These are phyloP conservation scores for Cinchona pubescens DNA, from an alignment of 257 asterid species.

Conservation along the genomic window DNA sequence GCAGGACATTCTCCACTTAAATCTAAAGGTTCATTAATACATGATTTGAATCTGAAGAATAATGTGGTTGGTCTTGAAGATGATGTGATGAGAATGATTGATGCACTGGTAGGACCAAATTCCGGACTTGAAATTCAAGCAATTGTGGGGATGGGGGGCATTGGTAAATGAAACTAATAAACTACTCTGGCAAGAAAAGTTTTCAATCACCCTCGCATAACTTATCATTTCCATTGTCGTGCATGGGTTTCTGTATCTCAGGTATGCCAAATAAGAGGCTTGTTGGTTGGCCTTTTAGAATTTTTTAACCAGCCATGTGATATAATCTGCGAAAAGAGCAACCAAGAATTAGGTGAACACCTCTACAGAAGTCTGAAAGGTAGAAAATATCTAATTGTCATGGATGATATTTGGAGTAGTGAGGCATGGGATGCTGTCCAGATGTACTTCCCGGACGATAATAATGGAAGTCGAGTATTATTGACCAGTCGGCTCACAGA, in stretches of 20 bases:
- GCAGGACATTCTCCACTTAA: background rate
- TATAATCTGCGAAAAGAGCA: background rate
- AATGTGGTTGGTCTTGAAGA: background rate
- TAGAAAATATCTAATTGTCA: background rate
- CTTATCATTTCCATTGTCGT: background rate
- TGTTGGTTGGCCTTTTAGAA: background rate
- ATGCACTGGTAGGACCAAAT: background rate
- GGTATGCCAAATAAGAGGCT: background rate
- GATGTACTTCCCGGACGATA: background rate
- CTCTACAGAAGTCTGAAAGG: constrained; percentile 1
- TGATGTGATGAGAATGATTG: background rate
- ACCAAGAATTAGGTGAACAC: background rate
- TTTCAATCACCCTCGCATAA: background rate
- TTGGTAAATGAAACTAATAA: too few species aligned
- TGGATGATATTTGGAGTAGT: constrained; percentile 2
- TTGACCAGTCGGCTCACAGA: background rate
- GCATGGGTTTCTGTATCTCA: background rate
- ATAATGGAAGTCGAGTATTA: background rate
- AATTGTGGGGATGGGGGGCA: background rate
- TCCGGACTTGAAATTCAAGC: background rate
- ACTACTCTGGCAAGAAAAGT: background rate
- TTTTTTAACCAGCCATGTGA: background rate
- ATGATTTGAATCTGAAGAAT: background rate
- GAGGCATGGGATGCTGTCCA: background rate
- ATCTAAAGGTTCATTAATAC: background rate